Conservation (phyloP, 2,329 filamentous ascomycete species). For the Venturia carpophila region DNA sequence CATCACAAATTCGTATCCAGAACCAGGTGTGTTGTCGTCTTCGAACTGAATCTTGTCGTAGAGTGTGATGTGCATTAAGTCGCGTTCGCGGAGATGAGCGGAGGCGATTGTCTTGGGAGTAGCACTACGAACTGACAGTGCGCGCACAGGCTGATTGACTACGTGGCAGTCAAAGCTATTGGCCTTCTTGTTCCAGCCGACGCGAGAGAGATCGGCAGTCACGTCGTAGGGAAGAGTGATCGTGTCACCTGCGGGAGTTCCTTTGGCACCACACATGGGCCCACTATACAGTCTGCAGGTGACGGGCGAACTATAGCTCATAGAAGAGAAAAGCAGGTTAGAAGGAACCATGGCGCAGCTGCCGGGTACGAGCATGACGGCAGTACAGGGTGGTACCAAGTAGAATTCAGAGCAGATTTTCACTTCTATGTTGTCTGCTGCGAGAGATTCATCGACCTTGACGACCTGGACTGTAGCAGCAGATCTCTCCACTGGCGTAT, state of each 20-base stretch:
- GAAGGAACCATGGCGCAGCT: background rate
- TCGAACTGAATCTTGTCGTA: constrained; percentile 2
- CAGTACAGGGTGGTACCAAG: background rate
- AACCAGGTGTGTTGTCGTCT: background rate
- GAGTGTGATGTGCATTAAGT: background rate
- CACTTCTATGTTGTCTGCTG: background rate
- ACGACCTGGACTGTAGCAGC: background rate
- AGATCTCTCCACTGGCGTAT: background rate
- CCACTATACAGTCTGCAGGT: background rate
- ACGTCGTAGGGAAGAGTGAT: background rate
- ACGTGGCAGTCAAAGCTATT: background rate
- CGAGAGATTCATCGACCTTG: background rate
- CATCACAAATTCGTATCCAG: background rate
- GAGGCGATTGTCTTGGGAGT: background rate
- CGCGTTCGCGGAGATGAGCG: background rate
- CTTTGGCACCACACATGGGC: background rate
- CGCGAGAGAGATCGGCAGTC: background rate
- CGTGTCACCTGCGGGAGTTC: background rate
- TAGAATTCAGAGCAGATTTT: background rate
- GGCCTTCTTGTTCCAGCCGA: constrained; percentile 1
- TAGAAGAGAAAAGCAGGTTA: background rate
- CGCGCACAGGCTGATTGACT: background rate
- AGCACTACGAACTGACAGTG: background rate
- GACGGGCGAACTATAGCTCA: background rate
- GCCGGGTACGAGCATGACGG: background rate